Base-by-base conservation (phyloP, 2,329 filamentous ascomycete species). In the Diaporthe capsici region DNA sequence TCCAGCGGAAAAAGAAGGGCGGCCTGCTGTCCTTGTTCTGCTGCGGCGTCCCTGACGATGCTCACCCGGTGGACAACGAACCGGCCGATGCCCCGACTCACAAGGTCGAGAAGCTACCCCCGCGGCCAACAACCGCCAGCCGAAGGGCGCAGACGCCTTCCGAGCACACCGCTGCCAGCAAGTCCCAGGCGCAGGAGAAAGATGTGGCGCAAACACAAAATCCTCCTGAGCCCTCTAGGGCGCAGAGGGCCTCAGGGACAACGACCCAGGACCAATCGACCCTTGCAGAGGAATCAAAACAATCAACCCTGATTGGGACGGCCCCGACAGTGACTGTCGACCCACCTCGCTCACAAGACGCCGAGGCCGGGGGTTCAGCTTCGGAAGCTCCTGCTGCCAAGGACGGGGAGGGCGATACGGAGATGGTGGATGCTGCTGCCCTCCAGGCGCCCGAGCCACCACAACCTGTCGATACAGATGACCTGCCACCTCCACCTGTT, bases 341-440 rank as follows among this genome's bases (percentile, higher is more conserved):
- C 34, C 82, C 86, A 13, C 85, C 86, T 4, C 77, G 79, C 9
- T 57, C 44, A 22, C 78, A 78, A n/a, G 61, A 77, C 6, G 72
- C 72, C 51, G 68, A 78, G 44, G 72, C 72, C 25, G 42, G 67
- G 20, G 74, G 47, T 4, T 58, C 76, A 51, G 55, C 74, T 51
- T 73, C 65, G 5, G 58, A 53, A 22, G 22, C 76, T 70, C 78
- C 76, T 60, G 77, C 78, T n/a, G 82, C 80, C 65, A 87, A 85
- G 78, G 84, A 87, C 77, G 83, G 89, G 5, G 90, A 92, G 78
- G 88, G 90, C 37, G 92, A 95, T 82, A 87, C 93, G 73, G 88
- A 92, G 73, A 94, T 95, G 91, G 87, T 88, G 49, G 93, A 94
- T 82, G 88, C 87, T 57, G 88, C 90, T 42, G 87, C 88, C 17